Conservation (phyloP, 1,284 basidiomycete genomes). For the Melampsora medusae region DNA sequence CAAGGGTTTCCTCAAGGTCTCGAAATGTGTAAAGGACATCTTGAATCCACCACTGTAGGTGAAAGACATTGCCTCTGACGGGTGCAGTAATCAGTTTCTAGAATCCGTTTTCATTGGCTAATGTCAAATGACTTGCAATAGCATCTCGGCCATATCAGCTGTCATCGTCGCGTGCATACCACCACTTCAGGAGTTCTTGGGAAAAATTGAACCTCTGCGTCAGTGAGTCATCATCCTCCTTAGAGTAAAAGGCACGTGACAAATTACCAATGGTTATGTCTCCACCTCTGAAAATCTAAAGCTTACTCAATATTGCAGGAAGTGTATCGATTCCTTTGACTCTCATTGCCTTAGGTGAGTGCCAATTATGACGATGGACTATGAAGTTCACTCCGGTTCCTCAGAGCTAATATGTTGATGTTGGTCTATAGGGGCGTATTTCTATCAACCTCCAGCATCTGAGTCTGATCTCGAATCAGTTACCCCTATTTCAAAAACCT, state of each 20-base stretch:
- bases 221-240: slow-evolving; percentile 46
- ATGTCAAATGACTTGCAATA: slow-evolving; percentile 36
- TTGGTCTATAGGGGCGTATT: neutral
- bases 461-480: neutral
- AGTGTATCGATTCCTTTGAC: slow-evolving; percentile 57
- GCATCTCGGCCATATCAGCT: slow-evolving; percentile 55
- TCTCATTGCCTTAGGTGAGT: slow-evolving; percentile 55
- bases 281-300: slow-evolving; percentile 38
- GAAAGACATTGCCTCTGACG: no score
- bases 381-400: no score
- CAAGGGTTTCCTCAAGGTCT: no score
- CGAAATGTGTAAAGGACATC: no score
- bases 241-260: no score
- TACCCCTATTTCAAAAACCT: slow-evolving; percentile 47
- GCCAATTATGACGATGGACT: neutral
- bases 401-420: no score
- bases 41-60: no score
- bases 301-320: slow-evolving; percentile 55
- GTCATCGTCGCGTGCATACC: slow-evolving; percentile 56
- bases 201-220: slow-evolving; percentile 54
- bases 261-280: neutral
- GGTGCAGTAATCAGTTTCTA: no score
- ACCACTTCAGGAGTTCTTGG: slow-evolving; percentile 54
- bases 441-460: slow-evolving; percentile 7
- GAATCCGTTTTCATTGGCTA: no score